A percentile compares a stretch with the other conserved stretches of the same genome.
Evolutionary conservation across 768 basidiomycete species (phyloP).

Genomic region (Tubosaeta brunneosetosa): DNA sequence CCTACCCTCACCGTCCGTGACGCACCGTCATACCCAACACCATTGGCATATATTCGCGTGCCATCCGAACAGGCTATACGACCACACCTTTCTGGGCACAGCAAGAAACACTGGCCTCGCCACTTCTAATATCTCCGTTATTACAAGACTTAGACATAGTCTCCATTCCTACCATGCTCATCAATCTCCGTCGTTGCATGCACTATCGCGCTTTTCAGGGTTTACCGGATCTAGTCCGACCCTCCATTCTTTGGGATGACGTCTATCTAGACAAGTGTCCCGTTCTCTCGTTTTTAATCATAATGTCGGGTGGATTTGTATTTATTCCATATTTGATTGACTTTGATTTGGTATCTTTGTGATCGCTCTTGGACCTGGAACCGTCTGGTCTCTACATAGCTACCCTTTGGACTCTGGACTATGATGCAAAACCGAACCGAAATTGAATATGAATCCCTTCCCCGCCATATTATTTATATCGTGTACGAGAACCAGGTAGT

Average conservation of each 20-base stretch:
- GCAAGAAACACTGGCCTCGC: slow-evolving; percentile 8
- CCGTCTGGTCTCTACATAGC: background rate
- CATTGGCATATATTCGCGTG: slow-evolving; percentile 5
- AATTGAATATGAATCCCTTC: background rate
- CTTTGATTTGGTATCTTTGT: slow-evolving; percentile 3
- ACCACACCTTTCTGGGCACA: slow-evolving; percentile 3
- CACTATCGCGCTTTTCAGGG: slow-evolving; percentile 3
- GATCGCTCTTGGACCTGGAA: background rate
- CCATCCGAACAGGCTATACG: slow-evolving; percentile 3
- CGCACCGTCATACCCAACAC: slow-evolving; percentile 12
- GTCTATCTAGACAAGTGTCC: slow-evolving; percentile 23
- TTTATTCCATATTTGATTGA: slow-evolving; percentile 20
- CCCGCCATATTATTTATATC: background rate
- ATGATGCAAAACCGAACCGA: background rate
- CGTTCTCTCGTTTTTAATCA: slow-evolving; percentile 33
- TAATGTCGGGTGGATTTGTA: slow-evolving; percentile 20
- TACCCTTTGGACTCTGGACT: background rate
- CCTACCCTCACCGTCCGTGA: slow-evolving; percentile 58
- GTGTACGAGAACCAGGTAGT: too few relatives aligned
- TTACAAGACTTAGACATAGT: background rate
- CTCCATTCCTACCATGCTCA: slow-evolving; percentile 2
- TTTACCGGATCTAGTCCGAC: background rate
- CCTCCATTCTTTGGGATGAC: slow-evolving; percentile 11
- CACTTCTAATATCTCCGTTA: slow-evolving; percentile 8
- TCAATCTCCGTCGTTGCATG: slow-evolving; percentile 2